A percentile compares a stretch with the other conserved stretches of the same genome.
Conservation (phyloP, 2,329 filamentous ascomycete species). For the Aureobasidium sp. region DNA sequence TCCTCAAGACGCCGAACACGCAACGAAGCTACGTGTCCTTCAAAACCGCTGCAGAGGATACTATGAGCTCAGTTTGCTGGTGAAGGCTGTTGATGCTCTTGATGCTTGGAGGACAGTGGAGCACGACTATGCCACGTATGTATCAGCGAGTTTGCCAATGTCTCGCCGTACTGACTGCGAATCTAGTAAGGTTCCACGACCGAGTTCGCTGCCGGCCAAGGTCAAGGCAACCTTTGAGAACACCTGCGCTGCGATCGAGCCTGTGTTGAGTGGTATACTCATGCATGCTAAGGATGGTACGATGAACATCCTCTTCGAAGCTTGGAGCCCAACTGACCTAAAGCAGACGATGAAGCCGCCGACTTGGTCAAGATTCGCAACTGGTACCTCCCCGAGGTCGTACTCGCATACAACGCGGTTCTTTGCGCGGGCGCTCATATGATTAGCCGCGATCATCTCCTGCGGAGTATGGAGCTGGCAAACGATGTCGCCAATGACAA, state of each 20-base stretch:
- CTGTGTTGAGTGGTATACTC: constrained; percentile 29
- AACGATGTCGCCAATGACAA: constrained; percentile 52
- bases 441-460: constrained; percentile 65
- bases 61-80: constrained; percentile 36
- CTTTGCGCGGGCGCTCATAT: constrained; percentile 70
- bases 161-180: not conserved
- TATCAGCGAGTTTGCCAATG: not conserved
- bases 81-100: constrained; percentile 35
- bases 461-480: constrained; percentile 82
- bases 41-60: constrained; percentile 28
- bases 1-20: constrained; percentile 17
- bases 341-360: constrained; percentile 40
- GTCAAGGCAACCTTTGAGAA: constrained; percentile 33
- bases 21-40: constrained; percentile 19
- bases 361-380: constrained; percentile 60
- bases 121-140: constrained; percentile 26
- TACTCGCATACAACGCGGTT: constrained; percentile 74
- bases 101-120: constrained; percentile 37
- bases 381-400: constrained; percentile 74
- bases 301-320: not conserved
- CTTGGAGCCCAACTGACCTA: not conserved
- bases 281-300: constrained; percentile 22
- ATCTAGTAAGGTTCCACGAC: constrained; percentile 15
- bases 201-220: constrained; percentile 19
- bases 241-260: constrained; percentile 32